Conservation (phyloP, 2,329 filamentous ascomycete genomes). For the Penicillium thymicola region DNA sequence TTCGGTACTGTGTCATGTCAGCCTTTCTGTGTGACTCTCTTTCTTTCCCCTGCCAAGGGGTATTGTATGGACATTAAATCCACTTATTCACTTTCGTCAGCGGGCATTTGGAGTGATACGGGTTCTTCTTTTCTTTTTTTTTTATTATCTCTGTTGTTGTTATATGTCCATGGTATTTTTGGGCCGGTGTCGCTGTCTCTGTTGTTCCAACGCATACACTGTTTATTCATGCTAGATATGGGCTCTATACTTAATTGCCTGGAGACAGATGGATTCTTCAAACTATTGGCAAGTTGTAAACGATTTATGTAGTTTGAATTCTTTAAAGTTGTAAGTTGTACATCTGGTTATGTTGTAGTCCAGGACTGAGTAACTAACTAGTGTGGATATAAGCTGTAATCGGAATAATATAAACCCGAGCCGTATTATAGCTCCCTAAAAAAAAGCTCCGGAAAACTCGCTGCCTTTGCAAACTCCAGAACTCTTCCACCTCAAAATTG, state of each 20-base stretch:
- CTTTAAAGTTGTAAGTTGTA: background rate
- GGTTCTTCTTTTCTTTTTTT: conserved; percentile 4
- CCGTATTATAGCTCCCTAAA: conserved; percentile 14
- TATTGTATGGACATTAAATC: conserved; percentile 35
- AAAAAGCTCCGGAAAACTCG: conserved; percentile 14
- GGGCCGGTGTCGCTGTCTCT: conserved; percentile 18
- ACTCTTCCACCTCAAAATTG: background rate
- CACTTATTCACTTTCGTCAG: conserved; percentile 27
- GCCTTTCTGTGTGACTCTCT: conserved; percentile 7
- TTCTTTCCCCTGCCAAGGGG: conserved; percentile 21
- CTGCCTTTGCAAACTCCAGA: background rate
- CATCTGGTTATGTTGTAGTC: background rate
- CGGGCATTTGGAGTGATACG: conserved; percentile 36
- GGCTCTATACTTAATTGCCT: conserved; percentile 22
- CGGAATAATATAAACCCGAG: conserved; percentile 16
- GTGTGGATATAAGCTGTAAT: background rate
- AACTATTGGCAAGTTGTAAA: background rate
- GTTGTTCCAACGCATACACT: conserved; percentile 28
- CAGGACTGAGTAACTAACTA: background rate
- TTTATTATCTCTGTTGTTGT: conserved; percentile 9
- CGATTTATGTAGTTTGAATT: background rate
- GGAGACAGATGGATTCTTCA: background rate
- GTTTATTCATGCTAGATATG: conserved; percentile 31
- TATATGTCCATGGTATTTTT: conserved; percentile 18
- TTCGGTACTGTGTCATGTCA: conserved; percentile 13